Evolutionary conservation across 2,329 filamentous ascomycete species (phyloP).

Genomic region (Claviceps pusilla): DNA sequence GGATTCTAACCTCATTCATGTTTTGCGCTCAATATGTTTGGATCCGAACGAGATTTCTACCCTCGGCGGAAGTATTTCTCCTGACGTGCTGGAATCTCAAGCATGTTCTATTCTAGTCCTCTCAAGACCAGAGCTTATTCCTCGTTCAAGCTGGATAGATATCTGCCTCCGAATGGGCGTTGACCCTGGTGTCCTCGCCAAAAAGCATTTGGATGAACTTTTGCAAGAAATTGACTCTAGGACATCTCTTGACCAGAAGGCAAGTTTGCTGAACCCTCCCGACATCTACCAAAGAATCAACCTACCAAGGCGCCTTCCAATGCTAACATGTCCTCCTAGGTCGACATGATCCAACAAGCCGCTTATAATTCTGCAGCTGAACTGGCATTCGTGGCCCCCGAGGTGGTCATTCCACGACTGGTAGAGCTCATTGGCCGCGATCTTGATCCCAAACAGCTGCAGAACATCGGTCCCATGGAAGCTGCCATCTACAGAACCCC

Average conservation of each 20-base stretch:
- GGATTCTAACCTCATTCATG: slow-evolving; percentile 45
- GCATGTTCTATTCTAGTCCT: slow-evolving; percentile 66
- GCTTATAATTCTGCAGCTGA: slow-evolving; percentile 79
- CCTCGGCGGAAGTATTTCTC: slow-evolving; percentile 26
- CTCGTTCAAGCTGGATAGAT: slow-evolving; percentile 75
- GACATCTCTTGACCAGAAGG: slow-evolving; percentile 36
- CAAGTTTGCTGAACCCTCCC: slow-evolving; percentile 14
- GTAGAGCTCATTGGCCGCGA: slow-evolving; percentile 61
- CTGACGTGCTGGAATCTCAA: slow-evolving; percentile 46
- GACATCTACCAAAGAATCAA: no score
- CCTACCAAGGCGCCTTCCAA: neutral
- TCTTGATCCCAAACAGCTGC: slow-evolving; percentile 53
- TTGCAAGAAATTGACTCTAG: slow-evolving; percentile 49
- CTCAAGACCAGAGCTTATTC: slow-evolving; percentile 61
- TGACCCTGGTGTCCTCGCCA: slow-evolving; percentile 68
- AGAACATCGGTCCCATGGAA: slow-evolving; percentile 67
- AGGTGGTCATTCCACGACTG: slow-evolving; percentile 60
- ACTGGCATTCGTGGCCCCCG: slow-evolving; percentile 82
- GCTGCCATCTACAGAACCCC: slow-evolving; percentile 86
- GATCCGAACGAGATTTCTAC: slow-evolving; percentile 34
- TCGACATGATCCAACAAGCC: slow-evolving; percentile 41
- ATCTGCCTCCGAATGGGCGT: slow-evolving; percentile 63
- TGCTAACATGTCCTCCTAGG: slow-evolving; percentile 10
- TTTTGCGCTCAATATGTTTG: slow-evolving; percentile 49
- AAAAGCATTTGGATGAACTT: slow-evolving; percentile 46